Evolutionary conservation across 495 filamentous ascomycete species (phyloP), one percentile per base, ranked within the genome.

Genomic region (Penicillium daleae): DNA sequence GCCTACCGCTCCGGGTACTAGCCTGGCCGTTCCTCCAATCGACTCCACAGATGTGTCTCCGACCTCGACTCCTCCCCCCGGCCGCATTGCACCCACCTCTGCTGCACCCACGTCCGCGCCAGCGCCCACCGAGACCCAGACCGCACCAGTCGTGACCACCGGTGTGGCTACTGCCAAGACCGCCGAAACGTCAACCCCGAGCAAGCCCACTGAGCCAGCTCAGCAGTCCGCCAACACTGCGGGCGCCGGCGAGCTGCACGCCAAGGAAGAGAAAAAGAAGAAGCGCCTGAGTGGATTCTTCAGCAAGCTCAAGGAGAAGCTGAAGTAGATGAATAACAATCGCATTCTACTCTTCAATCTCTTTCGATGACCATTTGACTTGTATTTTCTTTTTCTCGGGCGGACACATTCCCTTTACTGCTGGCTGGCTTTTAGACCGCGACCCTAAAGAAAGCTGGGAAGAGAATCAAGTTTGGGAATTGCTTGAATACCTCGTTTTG

Each of bases 281-380:
- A 75, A 76, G 56, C 74, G 78, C 49, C 65, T 72, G 42, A 82
- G 80, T 53, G 74, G 74, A 15, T 80, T 84, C 59, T 84, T 85
- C 66, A 65, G 66, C 22, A 82, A 77, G 66, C 65, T 85, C 56
- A 84, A 82, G 72, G 78, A 81, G 64, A 81, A 80, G 78, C 68
- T 81, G 50, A 79, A 78, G 61, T 76, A 76, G 52, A 72, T 52
- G 59, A 57, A 27, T 31, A 6, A 27, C 24, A 22, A 31, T 52
- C 15, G 26, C 49, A 29, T n/a, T 51, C n/a, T 33, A 12, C 19
- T 24, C 31, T 22, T n/a, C 29, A 10, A 32, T 35, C 6, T 21
- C 51, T n/a, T 21, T 6, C 35, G 22, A 21, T 27, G 37, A 42
- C n/a, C 54, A 17, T 42, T 56, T 19, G 33, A n/a, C 40, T 9